Conservation (phyloP, 495 filamentous ascomycete genomes). For the Oidiodendron maius region DNA sequence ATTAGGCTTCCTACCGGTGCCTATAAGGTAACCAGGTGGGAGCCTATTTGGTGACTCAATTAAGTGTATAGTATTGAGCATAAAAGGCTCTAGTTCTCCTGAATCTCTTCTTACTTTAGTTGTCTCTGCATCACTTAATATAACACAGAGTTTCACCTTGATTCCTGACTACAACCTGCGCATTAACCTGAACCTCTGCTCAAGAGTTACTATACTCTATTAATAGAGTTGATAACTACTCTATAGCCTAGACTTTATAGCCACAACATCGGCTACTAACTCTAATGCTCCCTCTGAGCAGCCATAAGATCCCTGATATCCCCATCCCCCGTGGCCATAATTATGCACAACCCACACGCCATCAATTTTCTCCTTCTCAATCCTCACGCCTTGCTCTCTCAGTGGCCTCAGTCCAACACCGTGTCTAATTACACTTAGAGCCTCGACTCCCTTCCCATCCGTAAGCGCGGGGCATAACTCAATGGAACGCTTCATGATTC, state of each 20-base stretch:
- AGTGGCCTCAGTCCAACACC: conserved; percentile 81
- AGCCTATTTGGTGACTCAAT: no score
- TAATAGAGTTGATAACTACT: no score
- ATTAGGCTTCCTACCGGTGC: no score
- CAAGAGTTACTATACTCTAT: no score
- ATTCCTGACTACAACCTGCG: no score
- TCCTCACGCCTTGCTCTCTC: conserved; percentile 65
- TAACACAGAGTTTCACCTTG: no score
- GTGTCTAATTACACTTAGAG: conserved; percentile 79
- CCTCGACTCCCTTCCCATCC: conserved; percentile 70
- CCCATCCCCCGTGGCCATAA: conserved; percentile 94
- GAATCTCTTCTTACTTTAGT: no score
- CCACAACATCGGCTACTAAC: conserved; percentile 60
- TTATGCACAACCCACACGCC: conserved; percentile 84
- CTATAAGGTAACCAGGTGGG: no score
- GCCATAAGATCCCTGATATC: conserved; percentile 84
- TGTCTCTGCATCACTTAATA: no score
- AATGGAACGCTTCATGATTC: conserved; percentile 86
- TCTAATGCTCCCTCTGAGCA: conserved; percentile 64
- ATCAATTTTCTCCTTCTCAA: conserved; percentile 74
- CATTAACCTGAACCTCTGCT: no score
- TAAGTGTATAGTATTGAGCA: no score
- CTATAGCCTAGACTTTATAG: conserved; percentile 15
- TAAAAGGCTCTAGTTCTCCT: no score
- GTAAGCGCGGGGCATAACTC: conserved; percentile 67